Evolutionary conservation across 1,284 basidiomycete species (phyloP).

Genomic region (Fomitiporia mediterranea): DNA sequence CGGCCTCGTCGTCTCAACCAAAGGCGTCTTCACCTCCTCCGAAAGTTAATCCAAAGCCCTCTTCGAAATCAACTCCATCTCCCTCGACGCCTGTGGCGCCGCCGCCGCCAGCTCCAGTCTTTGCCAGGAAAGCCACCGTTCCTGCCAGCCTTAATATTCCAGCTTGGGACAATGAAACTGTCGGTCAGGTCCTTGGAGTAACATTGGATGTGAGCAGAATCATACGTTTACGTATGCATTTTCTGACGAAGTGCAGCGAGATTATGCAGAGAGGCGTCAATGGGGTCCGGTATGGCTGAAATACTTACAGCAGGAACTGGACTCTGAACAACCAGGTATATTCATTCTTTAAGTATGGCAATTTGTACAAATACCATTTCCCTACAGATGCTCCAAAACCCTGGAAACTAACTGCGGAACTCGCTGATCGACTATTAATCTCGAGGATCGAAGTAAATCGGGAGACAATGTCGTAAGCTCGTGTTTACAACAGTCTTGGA

Average conservation of each 20-base stretch:
- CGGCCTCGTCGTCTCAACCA: constrained; percentile 29
- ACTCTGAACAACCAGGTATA: constrained; percentile 59
- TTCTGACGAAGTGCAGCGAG: constrained; percentile 43
- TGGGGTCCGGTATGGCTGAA: constrained; percentile 86
- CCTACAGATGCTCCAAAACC: constrained; percentile 24
- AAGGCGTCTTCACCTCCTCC: constrained; percentile 27
- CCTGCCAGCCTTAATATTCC: constrained; percentile 50
- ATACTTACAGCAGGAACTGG: constrained; percentile 66
- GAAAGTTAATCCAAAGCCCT: constrained; percentile 29
- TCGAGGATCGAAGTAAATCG: constrained; percentile 84
- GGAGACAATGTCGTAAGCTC: constrained; percentile 61
- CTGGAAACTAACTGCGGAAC: constrained; percentile 46
- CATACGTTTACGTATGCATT: neutral
- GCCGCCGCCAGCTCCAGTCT: constrained; percentile 22
- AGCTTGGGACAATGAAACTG: constrained; percentile 70
- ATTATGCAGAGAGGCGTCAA: constrained; percentile 62
- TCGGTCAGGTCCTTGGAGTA: constrained; percentile 68
- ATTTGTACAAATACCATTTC: neutral
- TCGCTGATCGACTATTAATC: constrained; percentile 81
- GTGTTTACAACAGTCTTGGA: neutral
- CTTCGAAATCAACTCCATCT: constrained; percentile 7
- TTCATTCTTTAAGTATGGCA: constrained; percentile 19
- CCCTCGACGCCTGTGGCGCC: constrained; percentile 23
- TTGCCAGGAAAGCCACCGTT: constrained; percentile 43
- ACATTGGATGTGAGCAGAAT: constrained; percentile 65